Percentiles rank a stretch among this genome's conserved stretches.
Conservation (phyloP, 202 grass and related monocot species). For the Schoenoplectus triqueter region DNA sequence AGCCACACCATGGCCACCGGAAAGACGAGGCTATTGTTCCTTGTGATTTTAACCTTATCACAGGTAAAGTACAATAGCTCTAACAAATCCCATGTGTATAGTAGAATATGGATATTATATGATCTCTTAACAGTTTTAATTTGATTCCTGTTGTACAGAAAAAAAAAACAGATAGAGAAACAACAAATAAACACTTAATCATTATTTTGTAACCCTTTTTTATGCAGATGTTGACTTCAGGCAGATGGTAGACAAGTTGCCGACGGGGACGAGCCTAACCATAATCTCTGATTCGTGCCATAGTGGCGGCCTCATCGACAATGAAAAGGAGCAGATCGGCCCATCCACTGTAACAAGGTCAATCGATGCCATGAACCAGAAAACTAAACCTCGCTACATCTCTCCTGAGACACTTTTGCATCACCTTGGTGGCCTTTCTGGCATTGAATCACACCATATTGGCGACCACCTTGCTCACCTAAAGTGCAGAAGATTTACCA, state of each 20-base stretch:
- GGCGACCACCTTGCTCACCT: conserved; percentile 59
- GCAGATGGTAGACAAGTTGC: conserved; percentile 61
- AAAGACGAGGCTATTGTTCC: conserved; percentile 80
- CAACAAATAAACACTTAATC: not conserved
- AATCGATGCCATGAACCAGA: not conserved
- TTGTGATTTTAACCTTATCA: conserved; percentile 84
- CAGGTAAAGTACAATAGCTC: conserved; percentile 23
- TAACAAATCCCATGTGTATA: not conserved
- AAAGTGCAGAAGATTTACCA: too few relatives aligned
- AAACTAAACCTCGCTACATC: conserved; percentile 39
- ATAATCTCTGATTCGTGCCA: conserved; percentile 73
- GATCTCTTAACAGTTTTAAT: not conserved
- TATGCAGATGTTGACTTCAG: conserved; percentile 66
- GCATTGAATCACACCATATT: conserved; percentile 51
- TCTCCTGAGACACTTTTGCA: conserved; percentile 44
- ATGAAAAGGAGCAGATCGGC: conserved; percentile 78
- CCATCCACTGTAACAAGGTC: conserved; percentile 26
- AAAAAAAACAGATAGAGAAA: not conserved
- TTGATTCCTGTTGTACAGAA: not conserved
- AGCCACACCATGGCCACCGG: conserved; percentile 34
- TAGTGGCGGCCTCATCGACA: conserved; percentile 74
- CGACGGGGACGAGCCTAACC: conserved; percentile 59
- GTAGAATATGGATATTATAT: not conserved
- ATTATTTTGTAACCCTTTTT: not conserved
- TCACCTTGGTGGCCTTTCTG: conserved; percentile 56